Evolutionary conservation across 2,329 filamentous ascomycete genomes (phyloP), one percentile per base, ranked within the genome.

Genomic region (Ciborinia camelliae): DNA sequence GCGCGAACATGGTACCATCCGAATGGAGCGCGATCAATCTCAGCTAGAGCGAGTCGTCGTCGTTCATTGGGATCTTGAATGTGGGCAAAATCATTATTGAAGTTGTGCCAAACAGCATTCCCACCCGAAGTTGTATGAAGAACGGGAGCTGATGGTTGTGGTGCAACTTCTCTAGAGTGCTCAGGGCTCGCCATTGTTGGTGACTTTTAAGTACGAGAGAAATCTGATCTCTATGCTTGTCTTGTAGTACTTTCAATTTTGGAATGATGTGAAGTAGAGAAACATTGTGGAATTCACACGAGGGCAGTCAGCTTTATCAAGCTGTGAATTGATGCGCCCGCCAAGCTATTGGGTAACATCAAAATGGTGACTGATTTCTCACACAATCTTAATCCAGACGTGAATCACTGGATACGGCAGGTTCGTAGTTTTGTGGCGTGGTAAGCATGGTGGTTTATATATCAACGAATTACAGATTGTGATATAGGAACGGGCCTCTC

Each of bases 21-120:
- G 66, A 93, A 93, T 1, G 88, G 88, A 14, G 90, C 90, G 78
- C 88, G 88, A 80, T 93, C 90, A 70, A 94, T 89, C 77, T 93
- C 89, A 41, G 90, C 89, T 60, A 95, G 88, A 43, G 91, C 91
- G 37, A 91, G 85, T 68, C 90, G 86, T 69, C 91, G 85, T 62
- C 90, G 87, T 81, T 94, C 90, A 69, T 91, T 91, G 68, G 89
- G 85, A 74, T 94, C 89, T 67, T 84, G 80, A 70, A 89, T 75
- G 64, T 79, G 84, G 59, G 82, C 81, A 68, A 89, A 90, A 76
- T 90, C 87, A 74, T 90, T 90, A 79, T 92, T 83, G 77, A 88
- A 92, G 80, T 91, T 91, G 79, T 89, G 87, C 79, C 89, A 90
- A 67, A 88, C 88, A 67, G 82, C 81, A 73, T 90, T 90, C 70